Base-by-base conservation (phyloP, 2,329 filamentous ascomycete genomes). In the Fusarium falciforme region DNA sequence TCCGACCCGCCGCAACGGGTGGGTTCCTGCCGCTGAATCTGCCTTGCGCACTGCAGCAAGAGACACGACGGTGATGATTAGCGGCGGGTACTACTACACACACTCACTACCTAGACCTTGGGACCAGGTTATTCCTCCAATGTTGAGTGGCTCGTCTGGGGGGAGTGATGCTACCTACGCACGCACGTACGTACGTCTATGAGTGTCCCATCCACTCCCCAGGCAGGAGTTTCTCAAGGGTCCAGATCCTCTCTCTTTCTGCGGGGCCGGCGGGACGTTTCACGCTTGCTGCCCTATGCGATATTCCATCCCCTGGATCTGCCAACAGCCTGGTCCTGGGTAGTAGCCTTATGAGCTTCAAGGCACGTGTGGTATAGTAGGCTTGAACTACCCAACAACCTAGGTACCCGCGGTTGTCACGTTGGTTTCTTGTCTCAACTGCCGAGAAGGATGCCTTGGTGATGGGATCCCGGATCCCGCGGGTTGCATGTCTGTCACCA, bases 11-110 rank as follows among this genome's bases (percentile, higher is more conserved):
- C 31, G 20, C 31, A 31, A 31, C 40, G 40, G 29, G 59, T 44
- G 59, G 42, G 42, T 61, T 35, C 59, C 42, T 61, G 29, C 29
- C 31, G 29, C 42, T 33, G 59, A 61, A 33, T 61, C 59, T 61
- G 42, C 59, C 42, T 61, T 61, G 31, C 31, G 42, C 31, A 17
- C 25, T 52, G 47, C 27, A 52, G 25, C 27, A 29, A 10, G n/a
- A 22, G 40, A 25, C 38, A 25, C 14, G 36, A 60, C 20, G 12
- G 20, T 49, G 55, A 27, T 20, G 55, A 44, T 58, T 58, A 55
- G 52, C 10, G 33, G 54, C 33, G 29, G 33, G 54, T 58, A 27
- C 25, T 27, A 6, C 25, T 27, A 36, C 54, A 58, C 16, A 25
- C 44, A 49, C 44, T 27, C 40, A 22, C 40, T 44, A 44, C 42